phyloP scores from a whole-genome alignment of 2,329 filamentous ascomycete species.

The Colletotrichum abscissum region DNA sequence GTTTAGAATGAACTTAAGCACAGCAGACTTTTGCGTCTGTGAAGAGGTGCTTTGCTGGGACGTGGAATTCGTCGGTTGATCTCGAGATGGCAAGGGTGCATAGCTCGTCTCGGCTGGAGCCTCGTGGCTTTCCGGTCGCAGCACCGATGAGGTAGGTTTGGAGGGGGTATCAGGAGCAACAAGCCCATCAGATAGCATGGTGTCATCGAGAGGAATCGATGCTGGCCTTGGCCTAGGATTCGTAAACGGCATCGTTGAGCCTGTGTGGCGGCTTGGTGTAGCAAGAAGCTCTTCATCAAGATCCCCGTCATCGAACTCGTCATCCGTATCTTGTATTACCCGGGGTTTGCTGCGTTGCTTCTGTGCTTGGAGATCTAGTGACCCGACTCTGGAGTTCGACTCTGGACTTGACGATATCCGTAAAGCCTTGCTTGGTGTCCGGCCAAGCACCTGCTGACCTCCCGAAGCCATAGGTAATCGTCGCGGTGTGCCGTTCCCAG shows the following conservation, averaged over 20 bases:
- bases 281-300: constrained; percentile 66
- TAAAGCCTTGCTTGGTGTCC: constrained; percentile 39
- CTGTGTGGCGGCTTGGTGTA: constrained; percentile 50
- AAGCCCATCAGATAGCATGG: constrained; percentile 28
- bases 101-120: not conserved
- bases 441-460: constrained; percentile 14
- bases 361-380: not conserved
- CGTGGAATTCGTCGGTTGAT: not conserved
- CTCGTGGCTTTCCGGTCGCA: not conserved
- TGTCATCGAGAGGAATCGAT: constrained; percentile 34
- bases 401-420: constrained; percentile 36
- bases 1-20: constrained; percentile 40
- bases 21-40: constrained; percentile 12
- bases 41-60: constrained; percentile 29
- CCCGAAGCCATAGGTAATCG: constrained; percentile 15
- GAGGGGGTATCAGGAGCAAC: constrained; percentile 34
- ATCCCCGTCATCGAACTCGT: constrained; percentile 69
- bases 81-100: not conserved
- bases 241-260: constrained; percentile 34
- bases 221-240: constrained; percentile 22
- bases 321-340: constrained; percentile 68
- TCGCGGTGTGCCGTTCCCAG: constrained; percentile 15
- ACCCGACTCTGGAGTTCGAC: constrained; percentile 29
- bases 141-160: not conserved
- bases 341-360: constrained; percentile 38